Evolutionary conservation across 306 rosid species (phyloP).

Genomic region (Ceratonia siliqua): DNA sequence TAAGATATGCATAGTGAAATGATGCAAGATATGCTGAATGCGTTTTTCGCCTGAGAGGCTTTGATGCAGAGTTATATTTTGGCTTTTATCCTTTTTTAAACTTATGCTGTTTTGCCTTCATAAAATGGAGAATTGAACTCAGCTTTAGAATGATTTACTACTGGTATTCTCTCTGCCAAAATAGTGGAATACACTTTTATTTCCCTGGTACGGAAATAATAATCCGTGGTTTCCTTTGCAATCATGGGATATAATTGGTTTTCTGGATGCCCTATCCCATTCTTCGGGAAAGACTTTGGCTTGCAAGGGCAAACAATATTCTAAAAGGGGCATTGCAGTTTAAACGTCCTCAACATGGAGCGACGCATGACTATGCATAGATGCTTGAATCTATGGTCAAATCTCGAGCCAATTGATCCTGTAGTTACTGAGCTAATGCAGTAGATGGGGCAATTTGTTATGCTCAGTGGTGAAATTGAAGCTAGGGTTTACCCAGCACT

Average conservation of each 20-base stretch:
- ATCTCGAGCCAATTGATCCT: no score
- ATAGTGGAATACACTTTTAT: conserved; percentile 5
- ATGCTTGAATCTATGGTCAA: no score
- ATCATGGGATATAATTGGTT: not conserved
- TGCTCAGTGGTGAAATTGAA: no score
- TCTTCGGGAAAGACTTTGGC: not conserved
- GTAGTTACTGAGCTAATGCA: no score
- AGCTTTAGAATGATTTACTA: conserved; percentile 28
- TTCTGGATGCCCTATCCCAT: not conserved
- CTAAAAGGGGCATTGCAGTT: not conserved
- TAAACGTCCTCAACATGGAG: not conserved
- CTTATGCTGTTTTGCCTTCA: conserved; percentile 36
- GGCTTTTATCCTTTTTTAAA: conserved; percentile 18
- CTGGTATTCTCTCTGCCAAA: conserved; percentile 26
- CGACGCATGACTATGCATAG: no score
- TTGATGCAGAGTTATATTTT: conserved; percentile 31
- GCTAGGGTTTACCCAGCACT: no score
- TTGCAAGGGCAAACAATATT: not conserved
- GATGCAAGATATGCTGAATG: conserved; percentile 29
- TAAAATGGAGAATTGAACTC: conserved; percentile 30
- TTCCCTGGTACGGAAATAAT: conserved; percentile 27
- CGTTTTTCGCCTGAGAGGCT: conserved; percentile 18
- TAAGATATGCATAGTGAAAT: conserved; percentile 86
- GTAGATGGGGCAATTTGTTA: no score
- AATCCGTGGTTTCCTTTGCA: not conserved